phyloP scores from a whole-genome alignment of 2,329 filamentous ascomycete species.

The Exophiala spinifera region DNA sequence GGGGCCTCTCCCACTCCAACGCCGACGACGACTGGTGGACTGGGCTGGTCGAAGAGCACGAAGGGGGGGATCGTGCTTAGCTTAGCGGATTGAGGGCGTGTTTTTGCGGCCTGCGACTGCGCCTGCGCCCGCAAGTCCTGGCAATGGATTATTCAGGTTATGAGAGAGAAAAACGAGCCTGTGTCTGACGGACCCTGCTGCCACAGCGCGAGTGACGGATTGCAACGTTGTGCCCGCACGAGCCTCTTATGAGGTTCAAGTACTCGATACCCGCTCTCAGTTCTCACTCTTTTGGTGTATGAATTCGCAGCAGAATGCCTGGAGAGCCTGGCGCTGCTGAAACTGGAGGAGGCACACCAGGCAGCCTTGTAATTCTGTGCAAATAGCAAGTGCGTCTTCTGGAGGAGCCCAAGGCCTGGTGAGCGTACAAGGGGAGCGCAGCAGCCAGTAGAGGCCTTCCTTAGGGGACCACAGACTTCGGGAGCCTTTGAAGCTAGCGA shows the following conservation, averaged over 20 bases:
- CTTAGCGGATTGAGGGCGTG: neutral
- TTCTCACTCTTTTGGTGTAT: too few relatives aligned
- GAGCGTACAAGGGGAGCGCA: neutral
- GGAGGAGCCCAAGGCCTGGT: too few relatives aligned
- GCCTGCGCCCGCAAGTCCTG: neutral
- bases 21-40: neutral
- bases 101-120: neutral
- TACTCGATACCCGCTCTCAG: too few relatives aligned
- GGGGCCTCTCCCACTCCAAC: neutral
- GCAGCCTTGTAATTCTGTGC: neutral
- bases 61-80: neutral
- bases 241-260: too few relatives aligned
- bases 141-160: too few relatives aligned
- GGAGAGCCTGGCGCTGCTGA: too few relatives aligned
- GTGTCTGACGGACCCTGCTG: too few relatives aligned
- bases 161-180: too few relatives aligned
- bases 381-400: neutral
- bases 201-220: too few relatives aligned
- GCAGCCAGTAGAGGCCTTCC: neutral
- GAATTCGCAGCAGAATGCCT: too few relatives aligned
- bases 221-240: too few relatives aligned
- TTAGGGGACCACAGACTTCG: neutral
- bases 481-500: neutral
- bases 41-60: neutral
- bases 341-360: too few relatives aligned